Evolutionary conservation across 2,329 filamentous ascomycete genomes (phyloP).

Genomic region (Didymella keratinophila): DNA sequence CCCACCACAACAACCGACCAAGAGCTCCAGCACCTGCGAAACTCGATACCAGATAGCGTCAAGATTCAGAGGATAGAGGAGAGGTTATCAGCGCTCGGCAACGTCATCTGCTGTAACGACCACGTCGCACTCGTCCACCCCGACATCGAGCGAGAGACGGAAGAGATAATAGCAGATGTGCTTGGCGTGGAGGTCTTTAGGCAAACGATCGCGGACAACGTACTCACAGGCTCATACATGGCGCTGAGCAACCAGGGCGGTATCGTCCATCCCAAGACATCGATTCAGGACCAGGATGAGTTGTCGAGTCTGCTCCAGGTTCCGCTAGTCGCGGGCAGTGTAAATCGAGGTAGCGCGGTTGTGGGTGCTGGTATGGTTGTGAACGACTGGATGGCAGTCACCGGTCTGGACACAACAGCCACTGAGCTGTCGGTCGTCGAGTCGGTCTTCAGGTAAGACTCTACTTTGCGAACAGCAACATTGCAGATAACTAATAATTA

Average conservation of each 20-base stretch:
- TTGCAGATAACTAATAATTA: too few relatives aligned
- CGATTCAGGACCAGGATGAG: conserved; percentile 97
- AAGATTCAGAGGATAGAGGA: conserved; percentile 99
- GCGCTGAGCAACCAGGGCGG: conserved; percentile 93
- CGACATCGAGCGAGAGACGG: conserved; percentile 95
- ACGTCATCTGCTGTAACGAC: conserved; percentile 96
- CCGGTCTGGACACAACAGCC: conserved; percentile 89
- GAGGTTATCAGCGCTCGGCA: conserved; percentile 91
- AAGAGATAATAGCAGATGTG: conserved; percentile 98
- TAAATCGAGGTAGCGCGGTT: conserved; percentile 91
- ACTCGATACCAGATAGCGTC: conserved; percentile 88
- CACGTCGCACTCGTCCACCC: conserved; percentile 96
- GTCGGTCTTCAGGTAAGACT: conserved; percentile 95
- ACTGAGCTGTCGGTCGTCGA: conserved; percentile 97
- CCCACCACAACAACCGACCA: conserved; percentile 97
- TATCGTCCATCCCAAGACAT: conserved; percentile 96
- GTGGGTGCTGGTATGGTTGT: conserved; percentile 98
- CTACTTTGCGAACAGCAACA: too few relatives aligned
- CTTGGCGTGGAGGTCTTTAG: conserved; percentile 88
- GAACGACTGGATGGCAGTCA: conserved; percentile 97
- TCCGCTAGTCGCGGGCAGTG: conserved; percentile 89
- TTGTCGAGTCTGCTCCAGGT: conserved; percentile 92
- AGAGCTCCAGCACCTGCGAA: conserved; percentile 95
- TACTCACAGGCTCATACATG: conserved; percentile 97
- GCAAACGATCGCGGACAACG: conserved; percentile 96